Evolutionary conservation across 2,329 filamentous ascomycete genomes (phyloP), one percentile per base, ranked within the genome.

Genomic region (Colletotrichum sp.): DNA sequence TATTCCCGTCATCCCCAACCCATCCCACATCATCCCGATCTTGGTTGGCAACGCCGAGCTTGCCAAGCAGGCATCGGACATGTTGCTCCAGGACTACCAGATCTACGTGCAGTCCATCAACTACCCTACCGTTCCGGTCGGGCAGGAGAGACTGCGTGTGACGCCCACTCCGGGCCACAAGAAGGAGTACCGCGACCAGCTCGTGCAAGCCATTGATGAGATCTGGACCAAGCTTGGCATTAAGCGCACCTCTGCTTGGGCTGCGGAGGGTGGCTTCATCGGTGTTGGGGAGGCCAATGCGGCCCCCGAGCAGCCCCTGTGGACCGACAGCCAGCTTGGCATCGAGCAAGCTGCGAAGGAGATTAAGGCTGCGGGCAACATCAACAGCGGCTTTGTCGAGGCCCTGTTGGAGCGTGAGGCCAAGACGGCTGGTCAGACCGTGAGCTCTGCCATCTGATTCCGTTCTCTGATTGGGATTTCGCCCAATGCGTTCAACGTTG

Each of bases 61-160:
- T 55, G 97, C 97, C 75, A 98, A 97, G 89, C 90, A 93, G 80
- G 97, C 97, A 9, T 98, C 95, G 28, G 97, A 99, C 83, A 92
- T 98, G 88, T 92, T 99, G 26, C 91, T 99, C 16, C 93, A 94
- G 79, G 94, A 98, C 79, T 95, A 98, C 88, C 92, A 93, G 77
- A 98, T 99, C 83, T 99, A 99, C 83, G 97, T 99, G 30, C 97
- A 99, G 87, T 96, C 95, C 71, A 99, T 99, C 90, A 99, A 99
- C 88, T 99, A 99, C 86, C 97, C 97, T 3, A 99, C 97, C 68
- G 97, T 99, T 4, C 97, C 97, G 4, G 95, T 98, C 8, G 97
- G 97, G n/a, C 96, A 99, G 88, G 97, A 99, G 86, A 93, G 97
- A 74, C 93, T 99, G 72, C 94, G 97, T 79, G 95, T 99, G 84